Conservation (phyloP, 2,329 filamentous ascomycete species). For the Colletotrichum sp. region DNA sequence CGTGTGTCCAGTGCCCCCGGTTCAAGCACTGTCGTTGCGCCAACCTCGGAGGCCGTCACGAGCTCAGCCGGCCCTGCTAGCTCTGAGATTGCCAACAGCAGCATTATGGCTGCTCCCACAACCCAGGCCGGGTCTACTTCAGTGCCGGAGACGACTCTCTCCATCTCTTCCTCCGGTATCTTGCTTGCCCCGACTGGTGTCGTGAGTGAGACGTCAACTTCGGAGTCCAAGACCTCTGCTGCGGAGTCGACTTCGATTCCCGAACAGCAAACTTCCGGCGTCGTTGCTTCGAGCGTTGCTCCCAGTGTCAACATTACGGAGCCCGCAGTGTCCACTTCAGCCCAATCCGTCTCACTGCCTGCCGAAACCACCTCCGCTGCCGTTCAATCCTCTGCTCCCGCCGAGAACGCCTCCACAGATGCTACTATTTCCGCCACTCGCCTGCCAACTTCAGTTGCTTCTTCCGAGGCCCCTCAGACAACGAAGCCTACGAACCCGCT, state of each 20-base stretch:
- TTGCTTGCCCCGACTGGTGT: conserved; percentile 35
- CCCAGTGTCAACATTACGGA: conserved; percentile 16
- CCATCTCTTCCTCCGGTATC: conserved; percentile 26
- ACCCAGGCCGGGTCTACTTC: not conserved
- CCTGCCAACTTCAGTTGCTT: not conserved
- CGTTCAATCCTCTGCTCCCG: not conserved
- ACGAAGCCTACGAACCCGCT: conserved; percentile 8
- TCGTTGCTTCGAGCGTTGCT: not conserved
- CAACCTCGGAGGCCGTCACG: not conserved
- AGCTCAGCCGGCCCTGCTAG: conserved; percentile 1
- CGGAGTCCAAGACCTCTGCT: not conserved
- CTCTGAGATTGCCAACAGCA: not conserved
- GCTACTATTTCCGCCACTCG: not conserved
- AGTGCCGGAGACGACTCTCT: not conserved
- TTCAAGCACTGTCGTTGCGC: not conserved
- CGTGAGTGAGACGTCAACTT: conserved; percentile 26
- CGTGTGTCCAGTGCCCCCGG: not conserved
- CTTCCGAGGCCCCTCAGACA: not conserved
- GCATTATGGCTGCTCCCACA: not conserved
- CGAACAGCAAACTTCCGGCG: not conserved
- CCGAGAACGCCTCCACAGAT: not conserved
- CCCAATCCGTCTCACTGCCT: not conserved
- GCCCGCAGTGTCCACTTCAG: not conserved
- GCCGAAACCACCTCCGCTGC: not conserved
- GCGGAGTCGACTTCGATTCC: not conserved